Conservation (phyloP, 257 asterid species). For the Anisodus acutangulus region DNA sequence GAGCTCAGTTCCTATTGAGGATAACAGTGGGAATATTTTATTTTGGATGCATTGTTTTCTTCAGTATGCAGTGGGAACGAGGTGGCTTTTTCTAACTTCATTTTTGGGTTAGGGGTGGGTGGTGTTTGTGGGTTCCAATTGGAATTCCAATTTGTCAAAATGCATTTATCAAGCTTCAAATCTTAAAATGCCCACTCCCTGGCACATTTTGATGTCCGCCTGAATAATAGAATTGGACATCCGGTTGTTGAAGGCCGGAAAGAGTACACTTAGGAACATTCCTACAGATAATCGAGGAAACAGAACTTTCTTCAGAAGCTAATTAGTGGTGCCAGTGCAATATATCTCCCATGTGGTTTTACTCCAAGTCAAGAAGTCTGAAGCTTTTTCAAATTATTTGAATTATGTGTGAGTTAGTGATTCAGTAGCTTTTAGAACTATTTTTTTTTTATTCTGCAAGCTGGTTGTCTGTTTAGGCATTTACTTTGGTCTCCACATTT, state of each 20-base stretch:
- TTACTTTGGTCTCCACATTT: not conserved
- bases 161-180: not conserved
- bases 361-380: slow-evolving; percentile 26
- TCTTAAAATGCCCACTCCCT: slow-evolving; percentile 2
- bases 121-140: not conserved
- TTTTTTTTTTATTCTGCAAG: not conserved
- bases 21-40: not conserved
- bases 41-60: not conserved
- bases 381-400: not conserved
- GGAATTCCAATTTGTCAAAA: slow-evolving; percentile 4
- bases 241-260: not conserved
- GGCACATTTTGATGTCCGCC: not conserved
- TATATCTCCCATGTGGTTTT: not conserved
- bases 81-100: not conserved
- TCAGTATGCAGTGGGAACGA: not conserved
- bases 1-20: slow-evolving; percentile 14
- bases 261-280: not conserved
- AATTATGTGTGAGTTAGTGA: not conserved
- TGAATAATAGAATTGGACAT: slow-evolving; percentile 2
- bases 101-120: slow-evolving; percentile 8
- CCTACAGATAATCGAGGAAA: slow-evolving; percentile 1
- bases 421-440: slow-evolving; percentile 12
- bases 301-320: not conserved
- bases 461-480: slow-evolving; percentile 25
- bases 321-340: slow-evolving; percentile 15